Percentiles rank a stretch among this genome's conserved stretches.
Evolutionary conservation across 768 basidiomycete species (phyloP).

Genomic region (Candolleomyces efflorescens): DNA sequence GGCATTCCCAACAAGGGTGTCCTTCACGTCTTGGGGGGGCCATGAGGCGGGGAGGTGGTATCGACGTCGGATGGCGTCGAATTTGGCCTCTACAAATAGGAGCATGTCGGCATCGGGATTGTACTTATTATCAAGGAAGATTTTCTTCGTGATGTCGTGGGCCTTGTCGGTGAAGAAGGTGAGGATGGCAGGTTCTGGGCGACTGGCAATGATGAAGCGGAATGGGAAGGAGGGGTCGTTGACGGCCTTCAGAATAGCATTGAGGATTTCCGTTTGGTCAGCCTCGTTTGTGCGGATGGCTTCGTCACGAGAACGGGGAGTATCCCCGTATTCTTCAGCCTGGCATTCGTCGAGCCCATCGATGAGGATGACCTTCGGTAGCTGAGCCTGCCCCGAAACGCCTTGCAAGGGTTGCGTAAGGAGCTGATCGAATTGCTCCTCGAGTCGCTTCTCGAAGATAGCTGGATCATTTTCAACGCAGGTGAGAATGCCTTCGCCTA

Average conservation of each 20-base stretch:
- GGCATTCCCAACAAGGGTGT: not conserved
- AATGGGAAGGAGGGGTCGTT: not conserved
- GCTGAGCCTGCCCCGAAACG: too few relatives aligned
- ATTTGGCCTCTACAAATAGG: not conserved
- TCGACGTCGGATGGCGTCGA: not conserved
- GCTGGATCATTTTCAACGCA: not conserved
- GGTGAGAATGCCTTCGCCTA: too few relatives aligned
- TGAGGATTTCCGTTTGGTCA: not conserved
- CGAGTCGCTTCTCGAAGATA: not conserved
- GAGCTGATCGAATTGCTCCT: not conserved
- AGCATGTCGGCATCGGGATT: not conserved
- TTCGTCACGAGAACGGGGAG: not conserved
- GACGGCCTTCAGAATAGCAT: constrained; percentile 1
- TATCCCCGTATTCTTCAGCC: not conserved
- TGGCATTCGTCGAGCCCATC: constrained; percentile 11
- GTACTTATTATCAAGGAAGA: constrained; percentile 1
- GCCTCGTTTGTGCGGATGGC: not conserved
- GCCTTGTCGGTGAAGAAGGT: not conserved
- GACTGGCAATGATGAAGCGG: not conserved
- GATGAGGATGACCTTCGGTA: constrained; percentile 1
- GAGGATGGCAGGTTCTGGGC: constrained; percentile 1
- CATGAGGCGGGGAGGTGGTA: constrained; percentile 4
- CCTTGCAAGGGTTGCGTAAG: not conserved
- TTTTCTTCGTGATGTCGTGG: not conserved
- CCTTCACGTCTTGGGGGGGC: not conserved